Conservation (phyloP, 2,329 filamentous ascomycete genomes). For the Aciculosporium take region DNA sequence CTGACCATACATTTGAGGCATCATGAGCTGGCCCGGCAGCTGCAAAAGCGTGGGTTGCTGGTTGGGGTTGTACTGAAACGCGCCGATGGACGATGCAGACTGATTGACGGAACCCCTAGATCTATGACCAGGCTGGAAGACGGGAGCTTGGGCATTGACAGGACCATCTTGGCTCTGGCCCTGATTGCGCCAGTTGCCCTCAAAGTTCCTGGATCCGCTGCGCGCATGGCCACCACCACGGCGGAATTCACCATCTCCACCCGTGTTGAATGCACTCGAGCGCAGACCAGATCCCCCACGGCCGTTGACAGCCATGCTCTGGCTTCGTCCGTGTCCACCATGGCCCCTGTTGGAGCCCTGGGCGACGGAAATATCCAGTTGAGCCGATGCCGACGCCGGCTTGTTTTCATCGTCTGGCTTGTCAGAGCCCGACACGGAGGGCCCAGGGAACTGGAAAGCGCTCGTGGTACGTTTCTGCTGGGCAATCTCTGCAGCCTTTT, state of each 20-base stretch:
- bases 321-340: slow-evolving; percentile 59
- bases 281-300: slow-evolving; percentile 57
- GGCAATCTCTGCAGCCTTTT: slow-evolving; percentile 90
- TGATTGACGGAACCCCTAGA: slow-evolving; percentile 71
- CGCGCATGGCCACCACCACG: slow-evolving; percentile 72
- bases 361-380: slow-evolving; percentile 20
- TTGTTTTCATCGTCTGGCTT: slow-evolving; percentile 39
- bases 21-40: slow-evolving; percentile 73
- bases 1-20: slow-evolving; percentile 77
- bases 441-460: slow-evolving; percentile 85
- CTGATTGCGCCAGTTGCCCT: slow-evolving; percentile 93
- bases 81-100: slow-evolving; percentile 69
- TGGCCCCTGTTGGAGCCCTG: slow-evolving; percentile 36
- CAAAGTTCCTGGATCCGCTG: slow-evolving; percentile 82
- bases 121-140: slow-evolving; percentile 88
- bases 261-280: slow-evolving; percentile 43
- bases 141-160: slow-evolving; percentile 38
- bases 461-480: slow-evolving; percentile 93
- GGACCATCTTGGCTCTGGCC: slow-evolving; percentile 45
- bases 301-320: slow-evolving; percentile 74
- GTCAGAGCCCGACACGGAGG: slow-evolving; percentile 50
- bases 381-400: slow-evolving; percentile 15
- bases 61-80: slow-evolving; percentile 69
- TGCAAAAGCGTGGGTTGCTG: slow-evolving; percentile 74
- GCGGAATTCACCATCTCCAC: slow-evolving; percentile 45